Evolutionary conservation across 352 stramenopile genomes (phyloP).

Genomic region (Phytopythium oedochilum): DNA sequence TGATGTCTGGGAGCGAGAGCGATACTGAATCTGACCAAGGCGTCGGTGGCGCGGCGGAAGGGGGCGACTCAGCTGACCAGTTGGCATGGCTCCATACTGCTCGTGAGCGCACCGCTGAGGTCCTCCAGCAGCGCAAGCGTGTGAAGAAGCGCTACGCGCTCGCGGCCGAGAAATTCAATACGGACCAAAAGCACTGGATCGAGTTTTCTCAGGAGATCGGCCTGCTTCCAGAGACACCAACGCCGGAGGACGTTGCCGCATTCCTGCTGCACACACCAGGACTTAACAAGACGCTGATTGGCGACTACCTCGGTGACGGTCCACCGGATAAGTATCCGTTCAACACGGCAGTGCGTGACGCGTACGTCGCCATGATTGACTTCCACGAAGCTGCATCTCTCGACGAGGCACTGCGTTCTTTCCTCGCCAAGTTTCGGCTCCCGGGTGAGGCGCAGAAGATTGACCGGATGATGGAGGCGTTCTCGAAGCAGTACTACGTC

Average conservation of each 20-base stretch:
- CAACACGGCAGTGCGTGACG: slow-evolving; percentile 81
- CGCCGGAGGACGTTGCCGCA: slow-evolving; percentile 84
- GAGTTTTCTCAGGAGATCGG: slow-evolving; percentile 86
- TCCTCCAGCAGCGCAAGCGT: slow-evolving; percentile 89
- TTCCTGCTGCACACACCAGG: slow-evolving; percentile 94
- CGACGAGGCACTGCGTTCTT: slow-evolving; percentile 90
- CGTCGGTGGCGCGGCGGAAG: slow-evolving; percentile 14
- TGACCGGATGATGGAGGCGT: slow-evolving; percentile 96
- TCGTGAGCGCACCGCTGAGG: slow-evolving; percentile 80
- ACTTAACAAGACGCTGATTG: slow-evolving; percentile 92
- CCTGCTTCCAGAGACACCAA: slow-evolving; percentile 75
- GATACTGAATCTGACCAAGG: slow-evolving; percentile 62
- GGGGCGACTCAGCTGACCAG: slow-evolving; percentile 39
- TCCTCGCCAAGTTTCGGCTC: slow-evolving; percentile 94
- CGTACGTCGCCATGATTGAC: slow-evolving; percentile 92
- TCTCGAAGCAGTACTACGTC: slow-evolving; percentile 90
- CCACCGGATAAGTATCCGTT: slow-evolving; percentile 96
- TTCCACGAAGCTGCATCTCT: slow-evolving; percentile 87
- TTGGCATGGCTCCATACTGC: slow-evolving; percentile 81
- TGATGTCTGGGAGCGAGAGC: slow-evolving; percentile 76
- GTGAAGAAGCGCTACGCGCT: slow-evolving; percentile 89
- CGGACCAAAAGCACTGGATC: slow-evolving; percentile 90
- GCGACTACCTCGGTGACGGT: slow-evolving; percentile 95
- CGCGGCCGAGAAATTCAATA: slow-evolving; percentile 94
- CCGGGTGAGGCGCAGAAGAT: slow-evolving; percentile 99